Base-by-base conservation (phyloP, 2,329 filamentous ascomycete species). In the Colletotrichum sublineola region DNA sequence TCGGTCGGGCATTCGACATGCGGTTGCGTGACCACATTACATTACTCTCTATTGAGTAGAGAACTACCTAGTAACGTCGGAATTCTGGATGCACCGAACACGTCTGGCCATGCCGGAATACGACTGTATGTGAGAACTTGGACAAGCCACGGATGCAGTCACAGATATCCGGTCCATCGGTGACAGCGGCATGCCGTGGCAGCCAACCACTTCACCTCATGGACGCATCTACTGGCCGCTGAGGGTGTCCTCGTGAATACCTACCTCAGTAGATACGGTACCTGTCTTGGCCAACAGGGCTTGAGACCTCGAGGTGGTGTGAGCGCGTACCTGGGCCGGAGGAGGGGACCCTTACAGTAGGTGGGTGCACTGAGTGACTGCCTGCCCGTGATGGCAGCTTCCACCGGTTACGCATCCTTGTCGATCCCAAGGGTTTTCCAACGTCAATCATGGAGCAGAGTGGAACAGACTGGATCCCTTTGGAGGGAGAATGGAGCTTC, bases 271-370 rank as follows among this genome's bases (percentile, higher is more conserved):
- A 24, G 24, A 24, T 24, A 24, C 24, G 24, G 24, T 24, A 24
- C 24, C 24, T 24, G 33, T 46, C 60, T 46, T 64, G 53, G 56
- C 58, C 14, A 68, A 66, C 58, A 46, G 33, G 31, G 33, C 46
- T n/a, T 5, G 46, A 50, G 36, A 53, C 15, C 61, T 14, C 12
- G 24, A 40, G 38, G 36, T 33, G 44, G 61, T 31, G 36, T 53
- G 58, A 46, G 70, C 70, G 66, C 69, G 70, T 72, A 72, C 70
- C 70, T 73, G 70, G 70, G 40, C 63, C 31, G 63, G 60, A 61
- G 66, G 65, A 61, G 55, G 61, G 66, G 67, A 56, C 61, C 70
- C 70, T 48, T 70, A 72, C 44, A 14, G n/a, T 24, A 20, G 46
- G 44, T 42, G 6, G 8, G 12, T 42, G 40, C 15, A 42, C 40